These are phyloP conservation scores for Fusarium palustre DNA, from an alignment of 2,329 filamentous ascomycete genomes.

Conservation along the genomic window DNA sequence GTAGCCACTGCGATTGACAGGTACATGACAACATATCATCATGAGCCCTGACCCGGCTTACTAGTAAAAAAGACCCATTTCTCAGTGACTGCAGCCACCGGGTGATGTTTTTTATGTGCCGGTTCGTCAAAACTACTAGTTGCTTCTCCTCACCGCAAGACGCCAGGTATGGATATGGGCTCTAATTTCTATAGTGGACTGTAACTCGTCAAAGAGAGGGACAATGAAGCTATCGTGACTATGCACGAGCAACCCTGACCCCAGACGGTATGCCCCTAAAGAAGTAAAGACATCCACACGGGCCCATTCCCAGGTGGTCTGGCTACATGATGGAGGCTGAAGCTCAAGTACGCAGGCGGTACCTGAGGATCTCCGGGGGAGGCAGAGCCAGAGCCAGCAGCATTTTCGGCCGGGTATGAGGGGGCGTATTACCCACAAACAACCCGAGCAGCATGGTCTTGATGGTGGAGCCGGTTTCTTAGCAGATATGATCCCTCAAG, in stretches of 20 bases:
- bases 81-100: constrained; percentile 16
- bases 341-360: constrained; percentile 29
- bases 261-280: constrained; percentile 27
- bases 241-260: constrained; percentile 45
- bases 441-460: constrained; percentile 22
- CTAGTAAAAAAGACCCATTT: constrained; percentile 14
- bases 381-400: constrained; percentile 11
- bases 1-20: background rate
- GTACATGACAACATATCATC: constrained; percentile 4
- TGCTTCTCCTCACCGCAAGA: constrained; percentile 37
- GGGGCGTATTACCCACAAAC: constrained; percentile 23
- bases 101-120: constrained; percentile 24
- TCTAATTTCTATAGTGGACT: constrained; percentile 26
- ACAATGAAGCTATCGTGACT: constrained; percentile 46
- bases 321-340: constrained; percentile 5
- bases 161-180: constrained; percentile 33
- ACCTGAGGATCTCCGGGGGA: constrained; percentile 34
- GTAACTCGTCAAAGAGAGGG: constrained; percentile 32
- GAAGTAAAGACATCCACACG: constrained; percentile 21
- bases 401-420: constrained; percentile 39
- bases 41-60: background rate
- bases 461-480: constrained; percentile 29
- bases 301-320: constrained; percentile 17
- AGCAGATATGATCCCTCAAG: constrained; percentile 27
- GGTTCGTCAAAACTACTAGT: constrained; percentile 31